Evolutionary conservation across 108 stramenopile species (phyloP), one percentile per base, ranked within the genome.

Genomic region (Skeletonema grethae): DNA sequence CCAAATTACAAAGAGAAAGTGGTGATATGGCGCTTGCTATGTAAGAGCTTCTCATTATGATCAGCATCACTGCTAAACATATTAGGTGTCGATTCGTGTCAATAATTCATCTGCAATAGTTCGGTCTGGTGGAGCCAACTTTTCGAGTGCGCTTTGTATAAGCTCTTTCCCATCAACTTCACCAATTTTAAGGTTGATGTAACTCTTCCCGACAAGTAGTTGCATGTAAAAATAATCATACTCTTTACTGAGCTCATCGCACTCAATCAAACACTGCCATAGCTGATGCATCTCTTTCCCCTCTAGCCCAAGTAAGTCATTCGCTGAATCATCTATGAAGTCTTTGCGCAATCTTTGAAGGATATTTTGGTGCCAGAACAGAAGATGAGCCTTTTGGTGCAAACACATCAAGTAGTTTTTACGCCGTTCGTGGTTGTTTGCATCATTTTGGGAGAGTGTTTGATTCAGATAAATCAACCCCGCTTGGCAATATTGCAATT

Each of bases 381-480:
- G 32, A 72, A 72, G 65, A 28, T 57, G 46, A 34, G 70, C 66
- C 50, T 72, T 46, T 65, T 72, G 70, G 53, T 72, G 66, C 55
- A 72, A 67, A 18, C 70, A 67, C 46, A 67, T 38, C 18, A 72
- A 22, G 53, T 58, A 67, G 70, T 72, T 72, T 57, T 66, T 72
- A 50, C 35, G 69, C 20, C 63, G 30, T 13, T 69, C 69, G 65
- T 72, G 70, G 50, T 67, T 72, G 48, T 32, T 67, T n/a, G 65
- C 70, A 66, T 72, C 70, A 24, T 67, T 65, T 56, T 72, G 70
- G 30, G n/a, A 25, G 5, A 67, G 20, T 10, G 70, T 34, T 72
- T 72, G 70, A 25, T 72, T 67, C 65, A 72, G 65, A 67, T 72
- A 56, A 24, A 66, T 22, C 65, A 72, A 32, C 30, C 70, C 70